Evolutionary conservation across 768 basidiomycete species (phyloP), one percentile per base, ranked within the genome.

Genomic region (Neoboletus brunneissimus): DNA sequence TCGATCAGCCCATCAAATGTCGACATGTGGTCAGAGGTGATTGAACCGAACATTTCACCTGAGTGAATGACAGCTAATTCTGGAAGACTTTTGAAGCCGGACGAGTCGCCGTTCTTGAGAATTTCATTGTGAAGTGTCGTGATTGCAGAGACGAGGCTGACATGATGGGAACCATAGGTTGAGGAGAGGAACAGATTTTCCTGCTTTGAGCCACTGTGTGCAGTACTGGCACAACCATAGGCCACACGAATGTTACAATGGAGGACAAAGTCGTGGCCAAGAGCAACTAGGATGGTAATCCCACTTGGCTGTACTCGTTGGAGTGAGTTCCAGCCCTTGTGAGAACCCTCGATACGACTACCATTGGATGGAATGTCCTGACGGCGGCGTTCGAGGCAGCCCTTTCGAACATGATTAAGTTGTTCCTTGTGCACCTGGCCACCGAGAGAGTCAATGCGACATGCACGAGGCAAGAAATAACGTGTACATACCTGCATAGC

Each of bases 201-300:
- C 38, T n/a, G 38, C 18, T 40, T 40, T 4, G 5, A 40, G 38
- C 10, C 4, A 4, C 32, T 10, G 3, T 40, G 10, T n/a, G 10
- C 10, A 40, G 38, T 32, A 32, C 32, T 13, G 13, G 32, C 32
- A 32, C 34, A 35, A 35, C 5, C 2, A 3, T 42, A 23, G 41
- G 41, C 22, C 22, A 42, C 13, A 15, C 57, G 53, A 15, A 67
- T 31, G 20, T 73, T 73, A 0, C n/a, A 2, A 11, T 57, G 55
- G 2, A 64, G 59, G 1, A 71, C 63, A 42, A 62, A 64, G 56
- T 73, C 64, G 4, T 63, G 60, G 2, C 52, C n/a, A 0, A 71
- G 63, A 0, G 51, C 48, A 0, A 35, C 11, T 11, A 72, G 51
- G 7, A 62, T 54, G 2, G 45, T 58, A 0, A 73, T 40, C 1